Evolutionary conservation across 2,329 filamentous ascomycete species (phyloP).

Genomic region (Allantophomopsis cytisporea): DNA sequence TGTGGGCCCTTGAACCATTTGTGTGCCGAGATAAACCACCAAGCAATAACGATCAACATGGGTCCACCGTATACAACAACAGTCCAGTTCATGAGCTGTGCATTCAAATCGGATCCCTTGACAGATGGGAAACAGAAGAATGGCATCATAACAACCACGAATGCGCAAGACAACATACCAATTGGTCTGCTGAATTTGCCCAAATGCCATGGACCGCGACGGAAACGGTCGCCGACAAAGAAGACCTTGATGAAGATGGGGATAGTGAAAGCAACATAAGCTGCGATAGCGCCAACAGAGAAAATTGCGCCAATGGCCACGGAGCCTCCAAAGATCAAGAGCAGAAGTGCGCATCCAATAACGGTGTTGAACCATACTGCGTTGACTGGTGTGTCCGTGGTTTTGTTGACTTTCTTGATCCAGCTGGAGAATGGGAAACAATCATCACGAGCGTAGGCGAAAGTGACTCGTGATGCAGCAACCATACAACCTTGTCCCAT

Average conservation of each 20-base stretch:
- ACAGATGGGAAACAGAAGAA: conserved; percentile 48
- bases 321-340: conserved; percentile 48
- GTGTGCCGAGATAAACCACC: conserved; percentile 46
- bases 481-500: conserved; percentile 65
- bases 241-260: conserved; percentile 42
- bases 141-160: conserved; percentile 52
- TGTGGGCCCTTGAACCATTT: conserved; percentile 56
- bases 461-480: conserved; percentile 46
- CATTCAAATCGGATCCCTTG: conserved; percentile 36
- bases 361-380: conserved; percentile 50
- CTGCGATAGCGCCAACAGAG: conserved; percentile 51
- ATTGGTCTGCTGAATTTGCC: conserved; percentile 42
- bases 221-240: conserved; percentile 46
- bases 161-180: conserved; percentile 36
- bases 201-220: conserved; percentile 51
- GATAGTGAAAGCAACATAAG: conserved; percentile 43
- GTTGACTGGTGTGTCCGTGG: conserved; percentile 50
- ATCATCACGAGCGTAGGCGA: conserved; percentile 55
- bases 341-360: conserved; percentile 41
- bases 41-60: conserved; percentile 39
- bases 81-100: conserved; percentile 48
- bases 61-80: conserved; percentile 46
- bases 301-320: conserved; percentile 51
- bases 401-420: conserved; percentile 43
- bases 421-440: conserved; percentile 46